Evolutionary conservation across 2,329 filamentous ascomycete genomes (phyloP), one percentile per base, ranked within the genome.

Genomic region (Annulohypoxylon truncatum): DNA sequence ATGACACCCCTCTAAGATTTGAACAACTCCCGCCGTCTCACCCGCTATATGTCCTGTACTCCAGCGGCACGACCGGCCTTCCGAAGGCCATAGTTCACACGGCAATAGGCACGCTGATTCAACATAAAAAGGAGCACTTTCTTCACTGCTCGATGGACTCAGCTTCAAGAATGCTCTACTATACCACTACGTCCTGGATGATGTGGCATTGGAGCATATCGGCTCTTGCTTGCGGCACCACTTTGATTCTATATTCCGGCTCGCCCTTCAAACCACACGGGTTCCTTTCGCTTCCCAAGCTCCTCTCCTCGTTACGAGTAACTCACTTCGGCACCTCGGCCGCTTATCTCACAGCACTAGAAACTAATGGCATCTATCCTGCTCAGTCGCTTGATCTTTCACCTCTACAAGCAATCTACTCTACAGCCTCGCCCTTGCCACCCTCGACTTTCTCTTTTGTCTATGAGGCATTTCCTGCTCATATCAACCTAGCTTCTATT

Each of bases 141-240:
- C 84, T 98, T 2, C 95, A 98, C 77, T 92, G 92, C 77, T 93
- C 94, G 20, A 89, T 99, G 68, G 84, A 85, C 7, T 85, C 90
- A 0, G 82, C 84, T 1, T 92, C 94, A 42, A 87, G 90, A 18
- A 85, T 97, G 75, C 92, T 97, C 78, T 97, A 97, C 82, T 97
- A 94, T 81, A 97, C 94, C 0, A 97, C 94, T 2, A 94, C 91
- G 9, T 96, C 93, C 0, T 97, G 94, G 96, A 98, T 99, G 94
- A 98, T 98, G 95, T 97, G 94, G 94, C 95, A 98, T 78, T 98
- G 95, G 94, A 90, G 94, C 40, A 87, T 97, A 18, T 95, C 93
- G 0, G 93, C 90, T 4, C 88, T 98, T 3, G 92, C 94, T 8
- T 90, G 89, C 28, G 95, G 95, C 56, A 87, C 92, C 9, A 95